These are phyloP conservation scores for Amesomyces nigricolor DNA, from an alignment of 2,329 filamentous ascomycete genomes.

Conservation along the genomic window DNA sequence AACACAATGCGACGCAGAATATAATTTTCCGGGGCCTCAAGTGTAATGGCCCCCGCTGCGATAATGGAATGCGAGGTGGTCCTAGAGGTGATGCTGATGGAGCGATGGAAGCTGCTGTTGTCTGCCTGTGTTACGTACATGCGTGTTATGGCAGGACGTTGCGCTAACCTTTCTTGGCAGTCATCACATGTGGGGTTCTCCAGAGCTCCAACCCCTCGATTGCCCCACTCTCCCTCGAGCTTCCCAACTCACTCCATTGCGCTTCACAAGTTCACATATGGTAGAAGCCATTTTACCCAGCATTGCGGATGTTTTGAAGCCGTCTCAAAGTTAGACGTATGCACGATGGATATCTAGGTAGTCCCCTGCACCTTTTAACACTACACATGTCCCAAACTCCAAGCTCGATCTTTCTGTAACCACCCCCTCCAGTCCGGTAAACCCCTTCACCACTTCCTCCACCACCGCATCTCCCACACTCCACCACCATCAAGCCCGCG, in stretches of 20 bases:
- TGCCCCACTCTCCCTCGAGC: too few species aligned
- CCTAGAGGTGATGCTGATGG: not conserved
- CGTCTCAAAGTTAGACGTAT: not conserved
- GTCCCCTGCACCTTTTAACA: not conserved
- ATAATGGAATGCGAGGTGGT: not conserved
- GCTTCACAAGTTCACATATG: too few species aligned
- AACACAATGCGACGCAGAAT: not conserved
- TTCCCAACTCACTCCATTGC: too few species aligned
- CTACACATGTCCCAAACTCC: conserved; percentile 8
- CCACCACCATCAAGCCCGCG: not conserved
- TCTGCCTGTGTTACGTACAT: conserved; percentile 4
- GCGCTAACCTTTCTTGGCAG: conserved; percentile 19
- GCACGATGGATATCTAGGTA: conserved; percentile 6
- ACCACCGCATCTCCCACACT: not conserved
- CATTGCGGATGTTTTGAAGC: too few species aligned
- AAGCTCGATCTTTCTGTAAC: not conserved
- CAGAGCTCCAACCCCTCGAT: too few species aligned
- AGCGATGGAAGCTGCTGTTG: not conserved
- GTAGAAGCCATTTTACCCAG: too few species aligned
- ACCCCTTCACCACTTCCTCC: not conserved
- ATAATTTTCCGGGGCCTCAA: not conserved
- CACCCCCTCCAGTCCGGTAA: not conserved
- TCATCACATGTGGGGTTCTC: too few species aligned
- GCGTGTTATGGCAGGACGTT: not conserved
- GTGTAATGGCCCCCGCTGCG: not conserved